Conservation (phyloP, 225 moss, liverwort and hornwort species). For the Marchantia polymorpha region DNA sequence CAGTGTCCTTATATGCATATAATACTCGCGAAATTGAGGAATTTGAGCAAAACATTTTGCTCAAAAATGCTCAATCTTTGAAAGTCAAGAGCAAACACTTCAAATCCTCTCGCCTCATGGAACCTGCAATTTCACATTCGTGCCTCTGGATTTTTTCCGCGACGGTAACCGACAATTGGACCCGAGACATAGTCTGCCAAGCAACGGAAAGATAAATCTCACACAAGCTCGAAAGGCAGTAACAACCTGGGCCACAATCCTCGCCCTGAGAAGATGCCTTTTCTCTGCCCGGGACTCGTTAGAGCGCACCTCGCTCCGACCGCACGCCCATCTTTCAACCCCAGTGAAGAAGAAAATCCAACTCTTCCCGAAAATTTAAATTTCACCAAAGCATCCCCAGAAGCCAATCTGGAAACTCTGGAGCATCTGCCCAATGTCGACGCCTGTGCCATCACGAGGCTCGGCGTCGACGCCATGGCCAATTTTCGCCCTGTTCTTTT, state of each 20-base stretch:
- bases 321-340: background rate
- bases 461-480: slow-evolving; percentile 15
- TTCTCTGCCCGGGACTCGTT: background rate
- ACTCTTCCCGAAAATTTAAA: background rate
- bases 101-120: background rate
- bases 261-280: slow-evolving; percentile 11
- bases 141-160: background rate
- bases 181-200: background rate
- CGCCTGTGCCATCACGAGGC: slow-evolving; percentile 12
- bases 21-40: background rate
- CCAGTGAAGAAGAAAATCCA: background rate
- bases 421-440: background rate
- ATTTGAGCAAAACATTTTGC: background rate
- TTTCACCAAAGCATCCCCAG: background rate
- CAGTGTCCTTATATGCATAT: no score
- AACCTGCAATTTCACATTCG: background rate
- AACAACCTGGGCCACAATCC: slow-evolving; percentile 32
- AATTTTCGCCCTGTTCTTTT: background rate
- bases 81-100: background rate
- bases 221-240: background rate
- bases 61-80: background rate
- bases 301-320: slow-evolving; percentile 8
- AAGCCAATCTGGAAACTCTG: background rate
- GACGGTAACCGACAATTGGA: background rate
- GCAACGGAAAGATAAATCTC: background rate